Evolutionary conservation across 805 yeast species (phyloP).

Genomic region (Huiozyma naganishii): DNA sequence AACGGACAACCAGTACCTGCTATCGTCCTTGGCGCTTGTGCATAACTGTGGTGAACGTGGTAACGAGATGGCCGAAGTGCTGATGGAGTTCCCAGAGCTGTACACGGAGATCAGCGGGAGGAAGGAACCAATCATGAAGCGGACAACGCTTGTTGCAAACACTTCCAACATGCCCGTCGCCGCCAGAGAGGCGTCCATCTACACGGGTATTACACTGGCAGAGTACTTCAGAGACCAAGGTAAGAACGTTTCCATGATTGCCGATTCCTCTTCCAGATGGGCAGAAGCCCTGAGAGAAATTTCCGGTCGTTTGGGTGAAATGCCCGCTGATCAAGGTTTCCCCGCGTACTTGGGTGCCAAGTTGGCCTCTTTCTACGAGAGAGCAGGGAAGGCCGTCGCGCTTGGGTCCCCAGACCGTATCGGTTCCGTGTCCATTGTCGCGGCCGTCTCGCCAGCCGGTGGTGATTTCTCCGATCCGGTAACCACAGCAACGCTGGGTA

Average conservation of each 20-base stretch:
- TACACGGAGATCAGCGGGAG: slow-evolving; percentile 83
- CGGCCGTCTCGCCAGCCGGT: slow-evolving; percentile 99
- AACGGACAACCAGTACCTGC: slow-evolving; percentile 35
- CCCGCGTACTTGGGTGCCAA: slow-evolving; percentile 99
- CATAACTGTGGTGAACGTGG: slow-evolving; percentile 73
- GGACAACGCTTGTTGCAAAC: slow-evolving; percentile 96
- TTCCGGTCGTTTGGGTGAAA: slow-evolving; percentile 99
- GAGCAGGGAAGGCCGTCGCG: slow-evolving; percentile 95
- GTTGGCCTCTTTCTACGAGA: slow-evolving; percentile 96
- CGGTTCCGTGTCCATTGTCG: slow-evolving; percentile 98
- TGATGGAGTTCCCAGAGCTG: slow-evolving; percentile 98
- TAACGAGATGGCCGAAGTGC: slow-evolving; percentile 98
- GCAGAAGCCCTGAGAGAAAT: slow-evolving; percentile 99
- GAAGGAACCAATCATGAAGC: slow-evolving; percentile 98
- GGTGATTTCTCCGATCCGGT: slow-evolving; percentile 99
- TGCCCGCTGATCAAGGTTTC: slow-evolving; percentile 99
- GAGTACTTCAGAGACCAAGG: slow-evolving; percentile 99
- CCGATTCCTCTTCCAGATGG: slow-evolving; percentile 99
- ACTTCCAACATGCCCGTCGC: slow-evolving; percentile 99
- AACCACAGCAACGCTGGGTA: slow-evolving; percentile 95
- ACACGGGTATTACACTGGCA: slow-evolving; percentile 97
- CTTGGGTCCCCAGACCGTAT: slow-evolving; percentile 93
- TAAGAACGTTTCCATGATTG: slow-evolving; percentile 97
- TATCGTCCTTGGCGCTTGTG: slow-evolving; percentile 30
- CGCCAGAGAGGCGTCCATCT: slow-evolving; percentile 98